Base-by-base conservation (phyloP, 768 basidiomycete genomes). In the Tricholoma saponaceum region DNA sequence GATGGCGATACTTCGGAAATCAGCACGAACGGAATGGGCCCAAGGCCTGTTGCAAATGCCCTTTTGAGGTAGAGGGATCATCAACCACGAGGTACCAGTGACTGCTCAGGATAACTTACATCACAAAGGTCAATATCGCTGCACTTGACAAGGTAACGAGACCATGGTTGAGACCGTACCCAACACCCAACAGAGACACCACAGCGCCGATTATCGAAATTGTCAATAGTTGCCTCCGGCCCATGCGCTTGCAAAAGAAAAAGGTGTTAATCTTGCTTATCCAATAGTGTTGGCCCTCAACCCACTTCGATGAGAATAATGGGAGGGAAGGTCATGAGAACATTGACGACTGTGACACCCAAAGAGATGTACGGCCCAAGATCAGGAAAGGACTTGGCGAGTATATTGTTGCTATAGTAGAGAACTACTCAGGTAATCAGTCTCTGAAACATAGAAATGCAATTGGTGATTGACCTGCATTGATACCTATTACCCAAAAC, bases 1-100 rank as follows among this genome's bases (percentile, higher is more conserved):
- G 81, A 70, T 1, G 93, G 93, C 2, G 94, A 88, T 20, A 97
- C 84, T 67, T 98, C 95, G 14, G 94, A 86, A 30, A 96, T 86
- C 70, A 98, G 86, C 37, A 98, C 85, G 67, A 95, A 98, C 0
- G 96, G 95, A 32, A 98, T 75, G 1, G 96, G 95, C 0, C 96
- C 96, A 16, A 98, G 79, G 2, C 95, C 96, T 32, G 89, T 72
- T 1, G 95, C 91, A 70, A 95, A 98, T 0, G 91, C 89, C 72
- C 90, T 91, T 57, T 9, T 49, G 51, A 35, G 57, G 37, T 5
- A 33, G 59, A 35, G 56, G 52, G 39, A 59, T 46, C 51, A 54
- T n/a, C n/a, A n/a, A n/a, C n/a, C 52, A 43, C 16, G 1, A 57
- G 51, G 23, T 28, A 10, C 39, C 37, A 22, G 18, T 52, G 49